Base-by-base conservation (phyloP, 2,329 filamentous ascomycete genomes). In the Colletotrichum sp. region DNA sequence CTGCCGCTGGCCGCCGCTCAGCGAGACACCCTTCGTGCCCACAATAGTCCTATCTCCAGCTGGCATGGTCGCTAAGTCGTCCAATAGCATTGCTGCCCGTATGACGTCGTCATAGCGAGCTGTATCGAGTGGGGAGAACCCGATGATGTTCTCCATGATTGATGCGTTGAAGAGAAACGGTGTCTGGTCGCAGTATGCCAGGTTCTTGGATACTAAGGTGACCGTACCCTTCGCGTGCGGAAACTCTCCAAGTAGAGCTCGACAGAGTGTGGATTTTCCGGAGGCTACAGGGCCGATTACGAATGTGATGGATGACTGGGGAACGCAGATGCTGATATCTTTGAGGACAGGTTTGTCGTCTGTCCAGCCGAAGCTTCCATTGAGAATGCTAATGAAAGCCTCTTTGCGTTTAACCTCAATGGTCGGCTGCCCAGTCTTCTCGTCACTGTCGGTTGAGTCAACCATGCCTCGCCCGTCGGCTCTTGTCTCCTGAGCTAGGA, bases 1-100 rank as follows among this genome's bases (percentile, higher is more conserved):
- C 5, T 84, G 81, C 58, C 78, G 76, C 62, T 87, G 85, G 0
- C 86, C 86, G 3, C 86, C 86, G 9, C 83, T 85, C 0, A 87
- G 75, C 16, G 80, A 82, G 24, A 86, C 81, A 0, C 85, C 85
- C 15, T 82, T 81, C 43, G 80, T 83, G 6, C 86, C 86, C 54
- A 87, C 77, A 4, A 79, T 77, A 0, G 84, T 85, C 6, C 78
- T 69, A 36, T 86, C 83, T 0, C 84, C 83, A 2, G 80, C 76
- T 0, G 82, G 80, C 1, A 87, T 76, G 0, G 73, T 66, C 0
- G 59, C 59, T 8, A 85, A 55, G 69, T 86, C 84, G 0, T 72
- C 58, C 3, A 68, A 59, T 1, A 86, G 78, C 68, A 80, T 75
- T 0, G 82, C 82, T 0, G 83, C 81, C 0, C 80, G 76, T 1